Conservation (phyloP, 345 rosid species). For the Syzygium aqueum region DNA sequence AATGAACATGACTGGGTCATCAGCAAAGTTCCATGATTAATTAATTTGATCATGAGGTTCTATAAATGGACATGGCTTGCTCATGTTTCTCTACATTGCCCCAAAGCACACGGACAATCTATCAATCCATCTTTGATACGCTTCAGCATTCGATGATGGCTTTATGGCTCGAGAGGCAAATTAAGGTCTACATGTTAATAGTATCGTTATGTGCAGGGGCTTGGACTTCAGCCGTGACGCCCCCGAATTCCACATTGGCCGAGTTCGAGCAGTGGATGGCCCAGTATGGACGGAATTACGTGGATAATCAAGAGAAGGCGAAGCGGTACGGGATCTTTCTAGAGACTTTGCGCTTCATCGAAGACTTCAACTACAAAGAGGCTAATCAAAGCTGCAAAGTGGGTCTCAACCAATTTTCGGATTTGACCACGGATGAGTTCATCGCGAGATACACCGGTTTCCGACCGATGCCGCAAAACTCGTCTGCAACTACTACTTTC, state of each 20-base stretch:
- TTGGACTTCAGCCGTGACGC: not conserved
- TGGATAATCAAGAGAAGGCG: slow-evolving; percentile 4
- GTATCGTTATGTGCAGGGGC: not conserved
- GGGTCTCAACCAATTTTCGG: not conserved
- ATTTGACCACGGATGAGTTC: too few species aligned
- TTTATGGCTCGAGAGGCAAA: not conserved
- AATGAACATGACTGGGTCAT: too few species aligned
- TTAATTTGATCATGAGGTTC: too few species aligned
- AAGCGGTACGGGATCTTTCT: not conserved
- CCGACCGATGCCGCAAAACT: too few species aligned
- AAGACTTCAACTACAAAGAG: too few species aligned
- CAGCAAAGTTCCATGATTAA: too few species aligned
- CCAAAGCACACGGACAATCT: not conserved
- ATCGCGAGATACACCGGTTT: too few species aligned
- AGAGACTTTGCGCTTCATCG: too few species aligned
- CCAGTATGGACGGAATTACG: not conserved
- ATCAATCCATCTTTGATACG: not conserved
- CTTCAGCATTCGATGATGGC: not conserved
- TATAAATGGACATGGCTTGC: not conserved
- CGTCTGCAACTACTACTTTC: too few species aligned
- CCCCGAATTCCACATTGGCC: not conserved
- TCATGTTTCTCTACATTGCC: not conserved
- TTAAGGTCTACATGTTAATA: not conserved
- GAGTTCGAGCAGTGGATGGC: not conserved
- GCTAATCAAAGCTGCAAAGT: not conserved